Base-by-base conservation (phyloP, 805 yeast genomes). In the Candida orba region DNA sequence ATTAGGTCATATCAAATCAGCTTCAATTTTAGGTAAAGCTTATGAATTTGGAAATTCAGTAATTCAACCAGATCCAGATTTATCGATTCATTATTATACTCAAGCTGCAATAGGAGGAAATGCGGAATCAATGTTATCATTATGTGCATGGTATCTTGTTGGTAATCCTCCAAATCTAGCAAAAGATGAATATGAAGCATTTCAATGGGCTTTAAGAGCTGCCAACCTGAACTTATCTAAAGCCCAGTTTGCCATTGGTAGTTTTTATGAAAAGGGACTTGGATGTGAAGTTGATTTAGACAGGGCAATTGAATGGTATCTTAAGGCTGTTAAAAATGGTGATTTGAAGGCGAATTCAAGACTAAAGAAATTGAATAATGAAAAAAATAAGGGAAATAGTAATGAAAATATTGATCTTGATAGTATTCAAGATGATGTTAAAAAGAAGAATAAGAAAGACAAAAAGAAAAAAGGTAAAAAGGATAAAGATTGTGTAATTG, bases 61-160 rank as follows among this genome's bases (percentile, higher is more conserved):
- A 46, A 73, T 89, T 12, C 84, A 87, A 2, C 84, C 79, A 48
- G 95, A 93, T 61, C 70, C 89, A 1, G 83, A 85, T 50, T 69
- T 91, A 39, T 84, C 95, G 1, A 86, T 93, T 36, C 97, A 93
- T 61, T 91, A 90, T 60, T 91, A 87, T 62, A 89, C 95, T 0
- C 80, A 84, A 50, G 96, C 96, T 0, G 96, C 98, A 0, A 62
- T 81, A 27, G 81, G 81, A 4, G 96, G 96, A 7, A 95, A 93
- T 61, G 75, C 95, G 1, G 80, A 76, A 39, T 82, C 95, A 10
- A 93, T 91, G 95, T 70, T 91, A 56, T 90, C 95, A 2, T 71
- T 91, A 68, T 90, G 97, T 62, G 96, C 97, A 2, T 93, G 98
- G 97, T 93, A 91, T 60, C 70, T 91, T 63, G 83, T 88, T 24